phyloP scores from a whole-genome alignment of 768 basidiomycete genomes.

The Leccinum broughii region DNA sequence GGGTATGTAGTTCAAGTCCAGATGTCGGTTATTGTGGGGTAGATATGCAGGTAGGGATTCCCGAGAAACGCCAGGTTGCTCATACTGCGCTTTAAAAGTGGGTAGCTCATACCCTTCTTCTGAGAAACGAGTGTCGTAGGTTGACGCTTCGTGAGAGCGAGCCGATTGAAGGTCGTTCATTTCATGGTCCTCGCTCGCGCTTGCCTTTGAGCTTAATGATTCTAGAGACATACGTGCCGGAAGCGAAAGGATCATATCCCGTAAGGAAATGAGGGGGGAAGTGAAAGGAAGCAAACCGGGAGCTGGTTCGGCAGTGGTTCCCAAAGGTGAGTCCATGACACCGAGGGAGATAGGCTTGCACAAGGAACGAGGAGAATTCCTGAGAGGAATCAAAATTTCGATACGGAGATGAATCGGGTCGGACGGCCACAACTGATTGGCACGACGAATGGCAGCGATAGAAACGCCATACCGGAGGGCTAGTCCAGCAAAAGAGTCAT shows the following conservation, averaged over 20 bases:
- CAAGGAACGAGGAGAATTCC: conserved; percentile 9
- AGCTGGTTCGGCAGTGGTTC: not conserved
- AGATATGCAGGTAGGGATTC: not conserved
- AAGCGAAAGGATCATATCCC: conserved; percentile 26
- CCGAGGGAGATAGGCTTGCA: conserved; percentile 1
- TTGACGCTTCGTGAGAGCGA: not conserved
- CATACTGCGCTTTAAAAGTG: conserved; percentile 2
- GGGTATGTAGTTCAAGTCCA: not conserved
- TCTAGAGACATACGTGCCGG: conserved; percentile 33
- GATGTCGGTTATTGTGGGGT: not conserved
- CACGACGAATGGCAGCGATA: conserved; percentile 76
- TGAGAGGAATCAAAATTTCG: conserved; percentile 70
- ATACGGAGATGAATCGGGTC: conserved; percentile 90
- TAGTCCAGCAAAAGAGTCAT: conserved; percentile 84
- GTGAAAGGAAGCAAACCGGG: conserved; percentile 11
- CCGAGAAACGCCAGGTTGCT: not conserved
- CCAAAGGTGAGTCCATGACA: not conserved
- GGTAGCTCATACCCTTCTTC: conserved; percentile 20
- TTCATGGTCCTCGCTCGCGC: conserved; percentile 31
- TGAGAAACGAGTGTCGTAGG: not conserved
- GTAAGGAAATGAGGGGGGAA: conserved; percentile 23
- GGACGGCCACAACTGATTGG: conserved; percentile 92
- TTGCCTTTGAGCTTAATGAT: conserved; percentile 30
- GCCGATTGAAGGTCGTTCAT: conserved; percentile 18
- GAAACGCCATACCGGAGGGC: conserved; percentile 88